A percentile compares a stretch with the other conserved stretches of the same genome.
Evolutionary conservation across 768 basidiomycete genomes (phyloP).

Genomic region (Cystobasidium ongulense): DNA sequence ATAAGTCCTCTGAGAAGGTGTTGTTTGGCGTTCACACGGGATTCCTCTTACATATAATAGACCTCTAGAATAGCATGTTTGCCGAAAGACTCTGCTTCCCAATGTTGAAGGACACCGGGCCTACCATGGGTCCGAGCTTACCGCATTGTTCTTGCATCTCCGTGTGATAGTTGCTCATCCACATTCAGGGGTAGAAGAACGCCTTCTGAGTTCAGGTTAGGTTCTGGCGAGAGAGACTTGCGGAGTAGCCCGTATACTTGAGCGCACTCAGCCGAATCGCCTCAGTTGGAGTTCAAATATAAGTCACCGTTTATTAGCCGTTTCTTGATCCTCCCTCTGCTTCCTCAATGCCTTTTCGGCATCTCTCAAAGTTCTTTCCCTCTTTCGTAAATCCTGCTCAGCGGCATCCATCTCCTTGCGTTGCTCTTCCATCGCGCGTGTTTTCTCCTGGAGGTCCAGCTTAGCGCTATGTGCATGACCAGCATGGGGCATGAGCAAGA

Average conservation of each 20-base stretch:
- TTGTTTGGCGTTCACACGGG: background rate
- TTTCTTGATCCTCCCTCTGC: background rate
- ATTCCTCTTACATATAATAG: background rate
- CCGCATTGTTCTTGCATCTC: background rate
- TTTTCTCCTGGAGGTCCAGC: background rate
- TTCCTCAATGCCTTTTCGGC: background rate
- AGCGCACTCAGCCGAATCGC: background rate
- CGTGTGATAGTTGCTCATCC: background rate
- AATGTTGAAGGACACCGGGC: background rate
- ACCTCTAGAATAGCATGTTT: background rate
- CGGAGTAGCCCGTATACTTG: background rate
- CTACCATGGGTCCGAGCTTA: background rate
- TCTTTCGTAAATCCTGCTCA: background rate
- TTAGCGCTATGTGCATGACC: background rate
- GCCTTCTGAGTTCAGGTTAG: background rate
- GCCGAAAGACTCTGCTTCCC: background rate
- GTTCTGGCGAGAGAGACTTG: background rate
- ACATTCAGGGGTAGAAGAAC: background rate
- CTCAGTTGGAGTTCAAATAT: background rate
- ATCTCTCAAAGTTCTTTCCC: background rate
- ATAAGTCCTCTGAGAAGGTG: background rate
- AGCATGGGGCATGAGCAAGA: background rate
- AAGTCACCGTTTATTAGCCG: background rate
- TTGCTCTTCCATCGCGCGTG: background rate
- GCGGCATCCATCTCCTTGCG: background rate